Percentiles rank a stretch among this genome's conserved stretches.
Conservation (phyloP, 371 early-diverging fungal genomes). For the Mycotypha africana region DNA sequence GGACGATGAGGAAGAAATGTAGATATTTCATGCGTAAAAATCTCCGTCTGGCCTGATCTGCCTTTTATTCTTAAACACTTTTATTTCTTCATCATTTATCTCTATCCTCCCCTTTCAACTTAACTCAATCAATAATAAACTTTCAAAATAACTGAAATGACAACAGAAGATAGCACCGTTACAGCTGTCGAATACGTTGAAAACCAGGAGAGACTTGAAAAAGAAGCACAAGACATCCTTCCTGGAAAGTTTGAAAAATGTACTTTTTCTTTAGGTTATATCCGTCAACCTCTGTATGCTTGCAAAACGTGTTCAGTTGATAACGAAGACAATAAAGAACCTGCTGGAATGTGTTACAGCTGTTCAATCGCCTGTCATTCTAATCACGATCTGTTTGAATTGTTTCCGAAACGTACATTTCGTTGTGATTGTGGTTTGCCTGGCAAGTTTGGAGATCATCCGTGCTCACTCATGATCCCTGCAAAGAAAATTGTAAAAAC, state of each 20-base stretch:
- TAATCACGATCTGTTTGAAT: conserved; percentile 73
- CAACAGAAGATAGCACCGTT: conserved; percentile 18
- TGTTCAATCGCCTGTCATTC: conserved; percentile 81
- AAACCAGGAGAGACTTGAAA: conserved; percentile 44
- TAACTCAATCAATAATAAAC: background rate
- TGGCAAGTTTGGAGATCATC: conserved; percentile 28
- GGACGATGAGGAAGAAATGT: conserved; percentile 3
- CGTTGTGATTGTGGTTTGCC: conserved; percentile 83
- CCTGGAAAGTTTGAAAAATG: conserved; percentile 77
- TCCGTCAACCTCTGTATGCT: conserved; percentile 79
- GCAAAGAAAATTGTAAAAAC: conserved; percentile 26
- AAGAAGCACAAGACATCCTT: conserved; percentile 53
- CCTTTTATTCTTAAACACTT: too few species aligned
- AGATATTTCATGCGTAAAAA: too few species aligned
- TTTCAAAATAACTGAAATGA: conserved; percentile 2
- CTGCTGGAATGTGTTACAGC: conserved; percentile 75
- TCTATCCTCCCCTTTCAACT: background rate
- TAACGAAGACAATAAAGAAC: conserved; percentile 26
- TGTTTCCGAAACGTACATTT: conserved; percentile 79
- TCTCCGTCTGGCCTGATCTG: too few species aligned
- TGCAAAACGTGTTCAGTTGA: conserved; percentile 67
- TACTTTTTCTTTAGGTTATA: conserved; percentile 69
- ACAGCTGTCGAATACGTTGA: conserved; percentile 57
- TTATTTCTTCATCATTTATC: background rate
- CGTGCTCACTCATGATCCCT: conserved; percentile 29